Evolutionary conservation across 441 rosid species (phyloP).

Genomic region (Macaranga tanarius): DNA sequence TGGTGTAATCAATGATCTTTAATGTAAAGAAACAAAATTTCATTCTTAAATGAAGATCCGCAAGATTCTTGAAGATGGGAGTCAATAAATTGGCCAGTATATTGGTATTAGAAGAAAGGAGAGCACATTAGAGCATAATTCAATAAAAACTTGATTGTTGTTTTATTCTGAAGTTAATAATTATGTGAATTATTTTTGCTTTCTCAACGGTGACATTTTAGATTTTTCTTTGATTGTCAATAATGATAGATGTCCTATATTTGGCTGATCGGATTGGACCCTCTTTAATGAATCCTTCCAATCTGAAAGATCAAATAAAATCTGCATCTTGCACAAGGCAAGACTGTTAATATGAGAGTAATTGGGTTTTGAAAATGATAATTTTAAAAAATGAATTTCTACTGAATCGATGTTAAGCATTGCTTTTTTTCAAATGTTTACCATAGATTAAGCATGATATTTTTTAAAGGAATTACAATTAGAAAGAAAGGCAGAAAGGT

Average conservation of each 20-base stretch:
- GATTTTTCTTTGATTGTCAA: neutral
- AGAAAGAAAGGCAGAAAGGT: too few species aligned
- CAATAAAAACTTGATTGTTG: neutral
- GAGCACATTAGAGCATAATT: neutral
- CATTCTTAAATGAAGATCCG: too few species aligned
- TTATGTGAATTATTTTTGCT: too few species aligned
- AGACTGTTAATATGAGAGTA: neutral
- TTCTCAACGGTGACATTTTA: neutral
- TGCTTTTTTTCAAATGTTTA: neutral
- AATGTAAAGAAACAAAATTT: neutral
- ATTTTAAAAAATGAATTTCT: neutral
- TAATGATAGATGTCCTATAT: too few species aligned
- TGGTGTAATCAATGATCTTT: neutral
- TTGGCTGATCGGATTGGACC: too few species aligned
- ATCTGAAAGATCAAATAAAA: neutral
- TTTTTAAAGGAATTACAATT: neutral
- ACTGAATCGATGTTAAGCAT: neutral
- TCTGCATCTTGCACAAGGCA: neutral
- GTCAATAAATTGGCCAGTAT: neutral
- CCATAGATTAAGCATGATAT: neutral
- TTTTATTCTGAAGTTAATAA: too few species aligned
- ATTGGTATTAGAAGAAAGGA: neutral
- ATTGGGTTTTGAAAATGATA: neutral
- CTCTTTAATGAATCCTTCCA: neutral
- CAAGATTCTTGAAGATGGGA: neutral